Evolutionary conservation across 2,329 filamentous ascomycete species (phyloP), one percentile per base, ranked within the genome.

Genomic region (Beauveria medogensis): DNA sequence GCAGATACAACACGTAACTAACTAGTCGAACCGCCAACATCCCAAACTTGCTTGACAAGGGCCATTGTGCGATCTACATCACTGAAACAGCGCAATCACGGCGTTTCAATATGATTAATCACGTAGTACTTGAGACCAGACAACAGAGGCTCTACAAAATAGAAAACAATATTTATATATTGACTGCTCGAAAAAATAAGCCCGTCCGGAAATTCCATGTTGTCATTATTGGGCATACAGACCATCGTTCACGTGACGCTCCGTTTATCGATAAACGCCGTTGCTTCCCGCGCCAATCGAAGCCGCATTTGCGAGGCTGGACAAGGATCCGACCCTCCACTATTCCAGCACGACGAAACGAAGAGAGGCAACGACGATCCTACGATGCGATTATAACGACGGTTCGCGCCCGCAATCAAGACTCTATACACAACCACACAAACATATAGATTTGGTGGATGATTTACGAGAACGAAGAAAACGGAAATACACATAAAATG

Each of bases 401-500:
- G 46, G 30, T 44, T 24, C 28, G 18, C 14, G 24, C 16, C 46
- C 46, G n/a, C 30, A 37, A 20, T 16, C 26, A 51, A 24, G 5
- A 51, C 8, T n/a, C 37, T 28, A 28, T 26, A 30, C 24, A 16
- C 3, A 28, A 28, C 18, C 18, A 20, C 18, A 5, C 18, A 26
- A 20, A 37, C 10, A 34, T 12, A 34, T 34, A 34, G 4, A 34
- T 14, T 34, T 34, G 12, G 30, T 34, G 30, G 30, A 34, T 34
- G 30, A 34, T 14, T 34, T 9, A 20, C 24, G 28, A 3, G 26
- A 51, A 18, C n/a, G n/a, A 4, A 50, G 3, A 50, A 28, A 37
- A 22, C 6, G 16, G 26, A 5, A 10, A 24, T 2, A 24, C 28
- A 50, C n/a, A 34, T 28, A 34, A 63, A 58, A 67, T 84, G 82